Base-by-base conservation (phyloP, 2,329 filamentous ascomycete species). In the Escovopsis weberi region DNA sequence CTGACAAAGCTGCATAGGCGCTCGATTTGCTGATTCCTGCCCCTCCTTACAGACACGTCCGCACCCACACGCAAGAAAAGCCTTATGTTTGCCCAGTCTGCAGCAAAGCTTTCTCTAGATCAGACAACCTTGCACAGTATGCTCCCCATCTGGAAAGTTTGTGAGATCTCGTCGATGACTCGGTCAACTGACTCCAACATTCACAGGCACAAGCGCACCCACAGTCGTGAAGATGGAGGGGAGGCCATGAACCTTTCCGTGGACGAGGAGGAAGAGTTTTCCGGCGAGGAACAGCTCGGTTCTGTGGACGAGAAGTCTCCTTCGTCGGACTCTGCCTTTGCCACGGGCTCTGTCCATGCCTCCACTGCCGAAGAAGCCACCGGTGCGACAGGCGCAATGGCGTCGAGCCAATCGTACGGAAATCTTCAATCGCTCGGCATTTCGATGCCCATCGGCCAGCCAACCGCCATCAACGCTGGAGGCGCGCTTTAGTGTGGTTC, bases 71-170 rank as follows among this genome's bases (percentile, higher is more conserved):
- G 44, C 91, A 98, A 73, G 91, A 98, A 72, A 85, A 89, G 68
- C 91, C 91, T 54, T 98, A 98, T 66, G 82, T 93, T 60, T 98
- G 91, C 76, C 84, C 85, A 54, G 82, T 94, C 64, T 98, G 91
- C 78, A 94, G 85, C 74, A 96, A 96, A 73, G 89, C 89, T 51
- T 98, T 98, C 65, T 96, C 91, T 46, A 76, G 91, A 67, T 96
- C 89, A 58, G 91, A 98, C 70, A 98, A 98, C 64, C 82, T 98
- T 66, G 91, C 91, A 63, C 91, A 98, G 84, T 94, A 86, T 67
- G 76, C 58, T 37, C 12, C 54, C 58, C 56, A 48, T 61, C 48
- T 55, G 23, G 23, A 23, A 23, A 23, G 23, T 23, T 5, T 23
- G 23, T 23, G 23, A 23, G 23, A 23, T 23, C 23, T 23, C 23